phyloP scores from a whole-genome alignment of 208 protist genomes.

The Herpetomonas samuelpessoai region DNA sequence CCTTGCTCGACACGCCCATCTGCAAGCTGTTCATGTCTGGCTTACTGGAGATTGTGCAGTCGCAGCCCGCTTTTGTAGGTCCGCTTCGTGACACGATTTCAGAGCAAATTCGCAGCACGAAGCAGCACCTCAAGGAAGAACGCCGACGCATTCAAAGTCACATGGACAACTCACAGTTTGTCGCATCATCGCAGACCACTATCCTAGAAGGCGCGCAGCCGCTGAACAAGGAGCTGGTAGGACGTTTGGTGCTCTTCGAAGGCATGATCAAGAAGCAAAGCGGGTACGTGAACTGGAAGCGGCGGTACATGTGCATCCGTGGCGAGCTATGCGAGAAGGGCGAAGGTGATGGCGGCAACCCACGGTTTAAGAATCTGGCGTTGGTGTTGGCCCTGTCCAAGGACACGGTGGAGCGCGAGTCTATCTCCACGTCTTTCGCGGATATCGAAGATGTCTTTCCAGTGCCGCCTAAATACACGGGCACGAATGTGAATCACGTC shows the following conservation, averaged over 20 bases:
- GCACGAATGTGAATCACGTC: conserved; percentile 60
- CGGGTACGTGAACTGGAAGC: conserved; percentile 73
- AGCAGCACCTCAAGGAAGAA: conserved; percentile 50
- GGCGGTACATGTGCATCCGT: conserved; percentile 73
- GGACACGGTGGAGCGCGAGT: conserved; percentile 78
- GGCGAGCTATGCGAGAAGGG: conserved; percentile 59
- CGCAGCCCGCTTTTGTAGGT: conserved; percentile 56
- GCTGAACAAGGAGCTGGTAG: conserved; percentile 35
- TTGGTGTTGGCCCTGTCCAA: conserved; percentile 71
- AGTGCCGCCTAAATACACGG: conserved; percentile 74
- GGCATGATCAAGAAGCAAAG: conserved; percentile 70
- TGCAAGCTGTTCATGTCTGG: conserved; percentile 77
- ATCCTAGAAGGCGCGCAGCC: conserved; percentile 68
- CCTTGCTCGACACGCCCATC: conserved; percentile 64
- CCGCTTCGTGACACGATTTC: conserved; percentile 54
- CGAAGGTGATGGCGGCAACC: conserved; percentile 31
- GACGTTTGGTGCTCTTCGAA: conserved; percentile 59
- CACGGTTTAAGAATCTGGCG: conserved; percentile 65
- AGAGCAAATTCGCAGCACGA: conserved; percentile 57
- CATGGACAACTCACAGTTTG: conserved; percentile 43
- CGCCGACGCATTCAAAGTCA: conserved; percentile 32
- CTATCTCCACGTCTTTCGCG: conserved; percentile 67
- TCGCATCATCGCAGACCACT: conserved; percentile 43
- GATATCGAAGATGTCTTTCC: conserved; percentile 78
- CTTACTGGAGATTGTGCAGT: conserved; percentile 72